These are phyloP conservation scores for Solanum infundibuliforme DNA, from an alignment of 257 asterid species.

Conservation along the genomic window DNA sequence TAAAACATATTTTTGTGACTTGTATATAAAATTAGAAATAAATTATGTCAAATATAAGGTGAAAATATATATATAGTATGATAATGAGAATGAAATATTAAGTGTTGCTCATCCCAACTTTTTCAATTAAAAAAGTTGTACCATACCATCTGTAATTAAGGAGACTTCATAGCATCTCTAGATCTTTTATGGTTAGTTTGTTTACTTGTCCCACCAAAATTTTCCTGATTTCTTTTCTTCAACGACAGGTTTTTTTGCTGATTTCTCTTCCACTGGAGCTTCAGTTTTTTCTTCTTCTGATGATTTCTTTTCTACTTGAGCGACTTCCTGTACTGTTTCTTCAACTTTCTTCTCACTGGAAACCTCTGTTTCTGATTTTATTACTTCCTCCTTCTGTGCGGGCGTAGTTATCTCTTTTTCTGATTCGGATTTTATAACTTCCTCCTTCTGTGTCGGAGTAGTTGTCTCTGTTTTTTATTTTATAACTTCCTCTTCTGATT, in stretches of 20 bases:
- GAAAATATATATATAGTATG: background rate
- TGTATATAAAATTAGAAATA: background rate
- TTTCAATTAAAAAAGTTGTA: background rate
- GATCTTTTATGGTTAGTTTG: background rate
- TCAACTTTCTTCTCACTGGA: background rate
- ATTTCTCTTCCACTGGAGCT: background rate
- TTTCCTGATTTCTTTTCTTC: background rate
- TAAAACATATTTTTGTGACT: background rate
- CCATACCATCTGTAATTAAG: background rate
- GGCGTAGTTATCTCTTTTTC: background rate
- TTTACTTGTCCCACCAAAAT: conserved; percentile 1
- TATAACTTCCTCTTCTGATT: background rate
- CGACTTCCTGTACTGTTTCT: background rate
- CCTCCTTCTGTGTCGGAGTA: background rate
- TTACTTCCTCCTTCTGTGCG: background rate
- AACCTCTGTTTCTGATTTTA: background rate
- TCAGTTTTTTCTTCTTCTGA: background rate
- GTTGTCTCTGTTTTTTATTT: background rate
- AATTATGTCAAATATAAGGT: background rate
- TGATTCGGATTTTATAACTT: background rate
- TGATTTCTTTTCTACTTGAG: background rate
- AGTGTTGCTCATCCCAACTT: background rate
- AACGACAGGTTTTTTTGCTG: background rate
- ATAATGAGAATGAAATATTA: background rate
- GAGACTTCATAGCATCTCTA: background rate